phyloP scores from a whole-genome alignment of 805 yeast genomes.

The Nakazawaea laoshanensis region DNA sequence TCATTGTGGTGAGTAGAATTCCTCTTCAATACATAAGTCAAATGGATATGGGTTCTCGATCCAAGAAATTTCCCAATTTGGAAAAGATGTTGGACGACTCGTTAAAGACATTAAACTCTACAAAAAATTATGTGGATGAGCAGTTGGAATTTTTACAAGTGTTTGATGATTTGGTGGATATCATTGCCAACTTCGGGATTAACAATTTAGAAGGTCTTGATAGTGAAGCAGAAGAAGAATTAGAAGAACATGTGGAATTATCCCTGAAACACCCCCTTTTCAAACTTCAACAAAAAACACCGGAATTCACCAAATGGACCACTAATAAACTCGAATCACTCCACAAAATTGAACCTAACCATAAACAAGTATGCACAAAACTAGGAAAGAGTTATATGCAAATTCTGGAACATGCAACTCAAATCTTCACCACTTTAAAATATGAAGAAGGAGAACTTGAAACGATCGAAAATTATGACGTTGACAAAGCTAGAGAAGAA shows the following conservation, averaged over 20 bases:
- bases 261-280: slow-evolving; percentile 49
- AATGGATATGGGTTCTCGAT: slow-evolving; percentile 31
- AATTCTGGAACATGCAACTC: slow-evolving; percentile 56
- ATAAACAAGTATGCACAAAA: slow-evolving; percentile 36
- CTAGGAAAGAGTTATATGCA: slow-evolving; percentile 57
- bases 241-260: slow-evolving; percentile 26
- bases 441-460: slow-evolving; percentile 38
- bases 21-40: slow-evolving; percentile 50
- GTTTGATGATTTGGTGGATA: slow-evolving; percentile 61
- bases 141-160: slow-evolving; percentile 45
- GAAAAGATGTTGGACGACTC: slow-evolving; percentile 35
- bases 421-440: slow-evolving; percentile 43
- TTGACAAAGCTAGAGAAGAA: slow-evolving; percentile 36
- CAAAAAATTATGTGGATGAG: no score
- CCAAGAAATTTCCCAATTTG: slow-evolving; percentile 27
- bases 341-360: no score
- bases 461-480: slow-evolving; percentile 24
- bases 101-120: slow-evolving; percentile 34
- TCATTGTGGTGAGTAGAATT: slow-evolving; percentile 47
- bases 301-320: slow-evolving; percentile 47
- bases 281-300: slow-evolving; percentile 23
- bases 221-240: slow-evolving; percentile 40
- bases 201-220: slow-evolving; percentile 52
- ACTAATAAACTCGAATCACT: no score
- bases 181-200: slow-evolving; percentile 57